phyloP scores from a whole-genome alignment of 768 basidiomycete genomes.

The Pisolithus tinctorius region DNA sequence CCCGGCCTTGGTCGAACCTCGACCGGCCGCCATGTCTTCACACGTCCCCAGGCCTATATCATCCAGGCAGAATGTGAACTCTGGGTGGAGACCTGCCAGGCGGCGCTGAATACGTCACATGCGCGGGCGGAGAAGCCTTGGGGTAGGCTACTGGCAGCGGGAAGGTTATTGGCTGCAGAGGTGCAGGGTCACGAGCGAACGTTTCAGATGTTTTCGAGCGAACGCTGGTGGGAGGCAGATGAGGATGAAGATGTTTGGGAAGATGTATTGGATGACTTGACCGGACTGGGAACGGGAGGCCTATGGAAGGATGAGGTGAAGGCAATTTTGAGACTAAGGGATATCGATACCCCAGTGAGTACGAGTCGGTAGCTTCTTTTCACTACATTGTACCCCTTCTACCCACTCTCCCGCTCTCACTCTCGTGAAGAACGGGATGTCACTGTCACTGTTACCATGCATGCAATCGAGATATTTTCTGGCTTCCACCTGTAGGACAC shows the following conservation, averaged over 20 bases:
- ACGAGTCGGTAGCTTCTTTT: not conserved
- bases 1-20: constrained; percentile 50
- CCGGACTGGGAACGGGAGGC: constrained; percentile 54
- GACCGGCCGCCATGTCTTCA: constrained; percentile 11
- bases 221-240: not conserved
- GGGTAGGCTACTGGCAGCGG: constrained; percentile 65
- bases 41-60: constrained; percentile 44
- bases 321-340: constrained; percentile 43
- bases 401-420: not conserved
- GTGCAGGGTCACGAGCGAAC: constrained; percentile 28
- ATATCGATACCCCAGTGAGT: constrained; percentile 11
- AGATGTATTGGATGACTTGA: constrained; percentile 35
- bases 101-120: constrained; percentile 42
- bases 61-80: constrained; percentile 70
- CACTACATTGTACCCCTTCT: not conserved
- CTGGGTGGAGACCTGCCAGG: constrained; percentile 76
- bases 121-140: constrained; percentile 68
- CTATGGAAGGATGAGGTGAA: constrained; percentile 56
- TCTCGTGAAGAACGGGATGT: too few species aligned
- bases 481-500: too few species aligned
- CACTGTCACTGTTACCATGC: too few species aligned
- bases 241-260: constrained; percentile 41
- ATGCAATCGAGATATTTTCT: too few species aligned
- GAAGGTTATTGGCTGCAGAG: constrained; percentile 57
- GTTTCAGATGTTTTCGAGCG: constrained; percentile 12